Conservation (phyloP, 345 rosid genomes). For the Carallia pectinifolia region DNA sequence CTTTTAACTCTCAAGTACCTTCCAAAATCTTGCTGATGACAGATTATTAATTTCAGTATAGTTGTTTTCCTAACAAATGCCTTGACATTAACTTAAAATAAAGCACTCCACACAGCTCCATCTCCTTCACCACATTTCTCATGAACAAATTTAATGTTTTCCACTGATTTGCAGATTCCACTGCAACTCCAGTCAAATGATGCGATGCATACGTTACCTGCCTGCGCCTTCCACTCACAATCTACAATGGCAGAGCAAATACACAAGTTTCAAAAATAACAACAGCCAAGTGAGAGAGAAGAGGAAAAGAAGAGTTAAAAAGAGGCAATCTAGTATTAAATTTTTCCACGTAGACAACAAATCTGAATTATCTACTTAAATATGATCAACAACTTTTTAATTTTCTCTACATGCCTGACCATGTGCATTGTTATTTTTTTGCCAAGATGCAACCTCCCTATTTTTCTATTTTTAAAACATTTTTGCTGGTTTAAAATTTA, state of each 20-base stretch:
- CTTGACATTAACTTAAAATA: slow-evolving; percentile 8
- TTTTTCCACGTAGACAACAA: neutral
- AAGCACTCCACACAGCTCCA: slow-evolving; percentile 77
- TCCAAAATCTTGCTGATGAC: neutral
- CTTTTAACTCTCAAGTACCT: neutral
- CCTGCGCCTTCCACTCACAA: slow-evolving; percentile 98
- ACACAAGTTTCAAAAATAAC: neutral
- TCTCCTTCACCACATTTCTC: slow-evolving; percentile 89
- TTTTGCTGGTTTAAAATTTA: too few species aligned
- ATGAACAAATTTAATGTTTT: slow-evolving; percentile 79
- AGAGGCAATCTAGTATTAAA: neutral
- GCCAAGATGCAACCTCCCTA: neutral
- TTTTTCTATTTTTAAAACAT: too few species aligned
- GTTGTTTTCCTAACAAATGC: neutral
- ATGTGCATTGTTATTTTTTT: too few species aligned
- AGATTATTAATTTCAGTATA: neutral
- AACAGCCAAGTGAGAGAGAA: neutral
- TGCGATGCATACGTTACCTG: slow-evolving; percentile 80
- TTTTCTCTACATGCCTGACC: too few species aligned
- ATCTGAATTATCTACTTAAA: neutral
- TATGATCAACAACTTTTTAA: neutral
- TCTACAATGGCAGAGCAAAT: slow-evolving; percentile 38
- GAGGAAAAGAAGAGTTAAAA: neutral
- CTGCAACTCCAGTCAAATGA: slow-evolving; percentile 99
- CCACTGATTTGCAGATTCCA: slow-evolving; percentile 94